Base-by-base conservation (phyloP, 2,329 filamentous ascomycete species). In the Aspergillus persii region DNA sequence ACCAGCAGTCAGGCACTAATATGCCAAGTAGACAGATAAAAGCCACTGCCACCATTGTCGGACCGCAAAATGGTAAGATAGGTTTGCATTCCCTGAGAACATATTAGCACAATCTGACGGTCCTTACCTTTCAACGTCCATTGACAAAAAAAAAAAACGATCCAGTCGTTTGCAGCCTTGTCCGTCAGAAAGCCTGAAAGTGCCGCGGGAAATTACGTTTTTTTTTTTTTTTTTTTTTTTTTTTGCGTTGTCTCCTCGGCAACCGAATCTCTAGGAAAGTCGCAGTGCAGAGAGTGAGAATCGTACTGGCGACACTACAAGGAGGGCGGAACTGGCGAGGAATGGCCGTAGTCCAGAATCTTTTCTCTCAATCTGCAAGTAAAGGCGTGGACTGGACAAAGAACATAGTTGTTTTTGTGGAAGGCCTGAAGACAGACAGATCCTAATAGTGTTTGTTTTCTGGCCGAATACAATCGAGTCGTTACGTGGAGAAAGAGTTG, bases 391-490 rank as follows among this genome's bases (percentile, higher is more conserved):
- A 49, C 44, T 55, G 54, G 39, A 47, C 44, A 55, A 26, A 47
- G 44, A 47, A 47, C 44, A 47, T 47, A 41, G 36, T 41, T 4
- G 36, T 27, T 47, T 47, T 49, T 46, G 50, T 60, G 55, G 18
- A 50, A 56, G 58, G 54, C 59, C 59, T 54, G 57, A 60, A 57
- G 56, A 58, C 60, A 64, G 54, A 60, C 57, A 63, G 36, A 60
- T 59, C 57, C 56, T 52, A 60, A 41, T n/a, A 60, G 54, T 62
- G 41, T 61, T 56, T 66, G 61, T 57, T 66, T 49, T 66, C 63
- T 65, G 67, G 68, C 66, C 72, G 74, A 72, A 74, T 71, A 74
- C 70, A 72, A 73, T 69, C 74, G 72, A 72, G 74, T 76, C 76
- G 75, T 77, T 77, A 77, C 73, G 70, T 41, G 36, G 72, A 70